Evolutionary conservation across 106 monocot species (phyloP), one percentile per base, ranked within the genome.

Genomic region (Dioscorea zingiberensis): DNA sequence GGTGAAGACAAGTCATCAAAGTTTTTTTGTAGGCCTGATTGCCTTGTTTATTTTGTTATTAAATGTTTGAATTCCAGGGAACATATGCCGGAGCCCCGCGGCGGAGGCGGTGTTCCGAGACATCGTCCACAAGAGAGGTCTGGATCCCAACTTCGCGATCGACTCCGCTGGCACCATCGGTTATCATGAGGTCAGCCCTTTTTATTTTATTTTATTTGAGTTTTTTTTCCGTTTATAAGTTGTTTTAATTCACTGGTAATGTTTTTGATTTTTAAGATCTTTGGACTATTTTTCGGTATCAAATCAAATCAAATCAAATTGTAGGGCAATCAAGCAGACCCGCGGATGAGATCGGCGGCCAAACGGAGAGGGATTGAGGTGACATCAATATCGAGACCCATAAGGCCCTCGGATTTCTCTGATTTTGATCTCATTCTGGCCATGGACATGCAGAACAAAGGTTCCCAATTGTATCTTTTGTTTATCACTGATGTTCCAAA

Each of bases 91-190:
- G 64, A 97, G 95, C 66, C 95, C 95, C 3, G 91, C 95, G 13
- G 91, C 95, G 55, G 95, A 97, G 77, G 95, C 83, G 8, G 88
- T 97, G 62, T 91, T 97, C 73, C 70, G 71, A 29, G 70, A 78
- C 49, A 69, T 91, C 13, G 95, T 88, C 9, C 25, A 30, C 21
- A 81, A 79, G 74, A 75, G 81, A 54, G 95, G 88, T 5, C 21
- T 86, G 25, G 83, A 87, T 3, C 71, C 83, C 57, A 63, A 70
- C 17, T 97, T 97, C 74, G 63, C 17, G 49, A 97, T 97, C 69
- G 95, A 97, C 47, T 97, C 95, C n/a, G 91, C 91, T 26, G 95
- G 91, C 54, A 97, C 95, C 9, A 97, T 91, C 51, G 88, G 85
- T 1, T 88, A 91, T 66, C 95, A 97, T 68, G 88, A 97, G 83